Evolutionary conservation across 1,284 basidiomycete species (phyloP), one percentile per base, ranked within the genome.

Genomic region (Leccinum huronense): DNA sequence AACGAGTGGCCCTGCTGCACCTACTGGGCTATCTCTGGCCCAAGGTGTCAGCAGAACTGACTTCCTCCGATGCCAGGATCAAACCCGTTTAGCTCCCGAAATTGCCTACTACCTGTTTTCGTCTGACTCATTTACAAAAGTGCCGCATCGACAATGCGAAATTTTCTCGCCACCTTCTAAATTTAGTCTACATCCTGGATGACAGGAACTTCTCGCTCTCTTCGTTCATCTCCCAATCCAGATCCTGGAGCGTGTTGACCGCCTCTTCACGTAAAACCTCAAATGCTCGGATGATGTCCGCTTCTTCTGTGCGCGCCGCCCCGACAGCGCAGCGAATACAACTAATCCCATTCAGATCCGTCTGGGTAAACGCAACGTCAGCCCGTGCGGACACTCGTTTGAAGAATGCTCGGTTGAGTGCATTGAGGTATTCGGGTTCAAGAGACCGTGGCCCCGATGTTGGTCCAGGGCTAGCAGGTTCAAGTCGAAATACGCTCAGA

Each of bases 251-350:
- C 0, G 80, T 74, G 16, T 67, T 64, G 51, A 75, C 65, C 1
- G 84, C 88, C 67, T 87, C 87, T 59, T 81, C 77, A 34, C 77
- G 73, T 30, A 91, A 70, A 53, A 86, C 71, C 14, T 80, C 76
- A 80, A 85, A 93, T 1, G 88, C 89, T 11, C 74, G 71, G 51
- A 80, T 73, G 9, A 95, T 84, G 73, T 95, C 88, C n/a, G 74
- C 74, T 70, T 85, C 81, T 56, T 84, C 82, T 16, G 93, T 95
- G 61, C 84, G 77, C 56, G 81, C 78, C 6, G 88, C 85, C 3
- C 94, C 94, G 30, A 94, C 81, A 0, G 89, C 91, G 58, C 94
- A 81, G 2, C 93, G 81, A 58, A 95, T 78, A 71, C 91, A 94
- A 69, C 86, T 86, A 8, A 84, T 80, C 1, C 87, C 88, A 62